These are phyloP conservation scores for Flaveria sonorensis DNA, from an alignment of 129 eudicot genomes.

Conservation along the genomic window DNA sequence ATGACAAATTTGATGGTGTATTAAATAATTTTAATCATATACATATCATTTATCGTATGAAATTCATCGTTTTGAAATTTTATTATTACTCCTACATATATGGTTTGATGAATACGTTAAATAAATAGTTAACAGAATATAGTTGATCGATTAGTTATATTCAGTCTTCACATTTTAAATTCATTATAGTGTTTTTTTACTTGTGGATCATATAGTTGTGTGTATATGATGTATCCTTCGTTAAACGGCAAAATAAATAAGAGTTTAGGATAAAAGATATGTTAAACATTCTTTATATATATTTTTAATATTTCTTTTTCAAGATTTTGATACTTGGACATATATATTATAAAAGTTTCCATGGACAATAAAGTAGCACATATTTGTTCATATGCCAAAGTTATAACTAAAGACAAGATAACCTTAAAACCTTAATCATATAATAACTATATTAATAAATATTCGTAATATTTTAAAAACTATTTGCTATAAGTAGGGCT, in stretches of 20 bases:
- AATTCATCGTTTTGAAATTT: too few species aligned
- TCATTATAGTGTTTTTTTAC: background rate
- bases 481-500: background rate
- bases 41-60: too few species aligned
- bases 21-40: too few species aligned
- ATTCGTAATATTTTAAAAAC: background rate
- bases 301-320: background rate
- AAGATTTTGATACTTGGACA: conserved; percentile 12
- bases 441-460: background rate
- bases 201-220: conserved; percentile 4
- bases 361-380: background rate
- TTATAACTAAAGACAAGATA: conserved; percentile 16
- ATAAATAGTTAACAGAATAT: too few species aligned
- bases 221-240: background rate
- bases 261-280: background rate
- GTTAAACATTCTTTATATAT: background rate
- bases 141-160: background rate
- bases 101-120: too few species aligned
- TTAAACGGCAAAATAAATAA: conserved; percentile 3
- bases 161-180: background rate
- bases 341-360: background rate
- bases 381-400: conserved; percentile 13
- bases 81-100: too few species aligned
- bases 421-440: conserved; percentile 11
- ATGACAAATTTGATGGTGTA: too few species aligned